These are phyloP conservation scores for Starmera quercuum DNA, from an alignment of 805 yeast species.

Conservation along the genomic window DNA sequence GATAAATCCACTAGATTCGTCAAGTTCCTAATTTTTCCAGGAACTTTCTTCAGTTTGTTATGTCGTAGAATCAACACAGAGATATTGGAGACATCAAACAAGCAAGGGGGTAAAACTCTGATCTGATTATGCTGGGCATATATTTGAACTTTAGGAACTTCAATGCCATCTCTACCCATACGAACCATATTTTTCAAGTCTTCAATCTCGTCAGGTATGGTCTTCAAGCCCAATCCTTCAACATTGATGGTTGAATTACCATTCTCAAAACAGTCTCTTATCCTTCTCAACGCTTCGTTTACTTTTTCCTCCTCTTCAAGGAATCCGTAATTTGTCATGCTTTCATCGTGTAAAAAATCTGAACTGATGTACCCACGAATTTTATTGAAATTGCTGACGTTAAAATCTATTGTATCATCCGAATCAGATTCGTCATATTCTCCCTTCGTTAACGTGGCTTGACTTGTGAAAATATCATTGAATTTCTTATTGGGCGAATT, in stretches of 20 bases:
- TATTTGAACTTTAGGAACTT: slow-evolving; percentile 34
- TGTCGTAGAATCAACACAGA: slow-evolving; percentile 45
- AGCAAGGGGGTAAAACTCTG: slow-evolving; percentile 37
- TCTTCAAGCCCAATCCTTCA: slow-evolving; percentile 38
- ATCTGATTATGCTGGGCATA: slow-evolving; percentile 44
- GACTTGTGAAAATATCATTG: slow-evolving; percentile 8
- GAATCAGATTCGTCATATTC: slow-evolving; percentile 4
- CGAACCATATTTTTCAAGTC: slow-evolving; percentile 51
- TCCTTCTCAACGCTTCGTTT: slow-evolving; percentile 29
- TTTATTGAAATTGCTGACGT: slow-evolving; percentile 13
- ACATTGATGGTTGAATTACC: slow-evolving; percentile 35
- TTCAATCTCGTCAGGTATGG: slow-evolving; percentile 49
- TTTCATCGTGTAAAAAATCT: slow-evolving; percentile 12
- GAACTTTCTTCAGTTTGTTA: slow-evolving; percentile 38
- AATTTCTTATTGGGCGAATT: slow-evolving; percentile 12
- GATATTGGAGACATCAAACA: slow-evolving; percentile 42
- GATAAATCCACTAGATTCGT: slow-evolving; percentile 40
- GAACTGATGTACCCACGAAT: slow-evolving; percentile 17
- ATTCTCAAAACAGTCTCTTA: slow-evolving; percentile 41
- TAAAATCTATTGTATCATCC: slow-evolving; percentile 16
- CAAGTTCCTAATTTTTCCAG: slow-evolving; percentile 38
- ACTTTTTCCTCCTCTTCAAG: slow-evolving; percentile 13
- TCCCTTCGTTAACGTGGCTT: slow-evolving; percentile 13
- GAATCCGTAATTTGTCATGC: slow-evolving; percentile 10
- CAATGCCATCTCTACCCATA: slow-evolving; percentile 25